Evolutionary conservation across 2,329 filamentous ascomycete genomes (phyloP), one percentile per base, ranked within the genome.

Genomic region (Stromatinia cepivora): DNA sequence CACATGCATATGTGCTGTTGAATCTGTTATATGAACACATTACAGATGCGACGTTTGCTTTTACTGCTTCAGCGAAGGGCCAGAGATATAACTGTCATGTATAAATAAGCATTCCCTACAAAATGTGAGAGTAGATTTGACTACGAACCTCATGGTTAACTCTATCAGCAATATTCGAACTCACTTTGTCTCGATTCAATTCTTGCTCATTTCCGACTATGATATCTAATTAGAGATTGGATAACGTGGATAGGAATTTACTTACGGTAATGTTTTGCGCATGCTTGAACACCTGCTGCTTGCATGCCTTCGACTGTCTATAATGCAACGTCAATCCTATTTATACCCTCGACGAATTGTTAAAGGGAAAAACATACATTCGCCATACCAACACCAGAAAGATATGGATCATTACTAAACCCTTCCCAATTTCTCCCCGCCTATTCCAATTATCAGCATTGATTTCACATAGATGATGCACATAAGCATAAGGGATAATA

Each of bases 341-440:
- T 17, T 25, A n/a, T 6, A 28, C 1, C 20, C 20, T 34, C 22
- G 42, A 20, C 31, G 13, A n/a, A 45, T 57, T 9, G 25, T 17
- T 13, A 34, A 34, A 25, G 20, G 22, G 0, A 7, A 34, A 8
- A 11, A 22, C 54, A 36, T 20, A 76, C 75, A 70, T 88, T 84
- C 22, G 82, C 82, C 76, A 88, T 86, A 13, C 85, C 87, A 72
- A 90, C 82, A 25, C 88, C 90, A 28, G 87, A 87, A 42, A 93
- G 82, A 58, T 94, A 92, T 0, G 92, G 92, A 76, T 96, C 92
- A 0, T 89, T 84, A 0, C 91, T 90, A 77, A 94, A 95, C 0
- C 89, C 91, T 78, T 95, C 92, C 92, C 92, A 96, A 77, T 92
- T 93, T 50, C 92, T 84, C 0, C 92, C 92, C 45, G 88, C 92